Evolutionary conservation across 441 rosid species (phyloP), one percentile per base, ranked within the genome.

Genomic region (Erodium trifolium): DNA sequence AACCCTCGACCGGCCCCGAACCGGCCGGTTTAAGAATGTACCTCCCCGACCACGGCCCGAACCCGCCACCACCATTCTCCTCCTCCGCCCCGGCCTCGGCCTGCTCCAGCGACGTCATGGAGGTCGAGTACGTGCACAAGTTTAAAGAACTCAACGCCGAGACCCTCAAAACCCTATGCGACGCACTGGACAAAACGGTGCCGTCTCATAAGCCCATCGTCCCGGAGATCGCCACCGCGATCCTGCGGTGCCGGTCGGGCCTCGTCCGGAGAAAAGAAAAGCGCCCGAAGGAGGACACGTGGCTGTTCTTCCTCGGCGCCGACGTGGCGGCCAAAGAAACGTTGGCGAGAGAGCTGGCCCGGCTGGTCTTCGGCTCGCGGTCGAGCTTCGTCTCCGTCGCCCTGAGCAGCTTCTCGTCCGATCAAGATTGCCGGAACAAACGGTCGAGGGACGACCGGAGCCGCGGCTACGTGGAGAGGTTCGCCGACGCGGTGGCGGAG

Each of bases 221-320:
- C 57, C 75, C 80, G 0, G 85, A 86, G 57, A 81, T 88, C 11
- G 87, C 71, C 0, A 73, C 60, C 69, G 76, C 88, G 4, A 65
- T 88, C 71, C 79, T 88, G 69, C 78, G 73, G 71, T 85, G 89
- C 73, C 77, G 93, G 71, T 86, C 93, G 2, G 89, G 88, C 3
- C 73, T 72, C 60, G 68, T 72, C 7, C 17, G 73, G 1, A 73
- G 69, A 29, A 70, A 80, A 16, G 37, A 64, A 12, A 62, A 34
- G 0, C 77, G 74, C 47, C 67, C 73, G 39, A 86, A 80, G 78
- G 82, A 82, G 66, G 91, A 86, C 9, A 85, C 91, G 29, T 88
- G 93, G 93, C 67, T 88, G 71, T 75, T 86, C 72, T 88, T 88
- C 16, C 84, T 82, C 79, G 93, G 91, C 45, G 70, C 72, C 5